These are phyloP conservation scores for Hypoxylon sp. DNA, from an alignment of 2,329 filamentous ascomycete species.

Conservation along the genomic window DNA sequence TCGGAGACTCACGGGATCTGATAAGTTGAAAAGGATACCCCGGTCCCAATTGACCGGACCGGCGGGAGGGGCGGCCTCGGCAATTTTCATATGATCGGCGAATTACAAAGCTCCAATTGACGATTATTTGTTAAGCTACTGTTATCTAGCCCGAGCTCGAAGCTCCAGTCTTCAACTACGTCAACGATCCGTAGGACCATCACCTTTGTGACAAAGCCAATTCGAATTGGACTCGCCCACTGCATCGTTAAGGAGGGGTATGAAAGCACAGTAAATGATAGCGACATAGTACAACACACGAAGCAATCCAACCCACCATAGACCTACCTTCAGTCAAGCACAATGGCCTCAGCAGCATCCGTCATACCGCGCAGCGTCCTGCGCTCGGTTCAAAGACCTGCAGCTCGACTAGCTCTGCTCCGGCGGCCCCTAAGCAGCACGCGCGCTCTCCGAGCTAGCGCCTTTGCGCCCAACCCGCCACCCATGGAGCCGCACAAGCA, in stretches of 20 bases:
- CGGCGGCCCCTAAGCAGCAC: conserved; percentile 42
- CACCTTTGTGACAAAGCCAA: conserved; percentile 14
- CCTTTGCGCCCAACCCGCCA: conserved; percentile 45
- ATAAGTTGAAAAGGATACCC: conserved; percentile 13
- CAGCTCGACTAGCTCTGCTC: conserved; percentile 15
- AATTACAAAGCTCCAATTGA: conserved; percentile 45
- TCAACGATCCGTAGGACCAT: conserved; percentile 27
- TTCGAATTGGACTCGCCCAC: conserved; percentile 7
- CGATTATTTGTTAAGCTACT: conserved; percentile 17
- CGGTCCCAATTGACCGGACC: conserved; percentile 8
- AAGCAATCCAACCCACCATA: neutral
- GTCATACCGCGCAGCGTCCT: conserved; percentile 40
- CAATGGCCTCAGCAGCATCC: conserved; percentile 47
- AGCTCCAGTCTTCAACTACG: conserved; percentile 29
- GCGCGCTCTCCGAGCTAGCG: conserved; percentile 41
- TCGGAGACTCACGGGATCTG: conserved; percentile 25
- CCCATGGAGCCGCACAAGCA: conserved; percentile 52
- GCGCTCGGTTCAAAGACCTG: conserved; percentile 43
- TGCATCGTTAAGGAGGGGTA: neutral
- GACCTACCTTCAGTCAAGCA: neutral
- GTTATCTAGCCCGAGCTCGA: conserved; percentile 18
- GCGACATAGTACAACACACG: neutral
- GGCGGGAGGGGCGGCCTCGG: conserved; percentile 40
- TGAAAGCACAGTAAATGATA: conserved; percentile 8
- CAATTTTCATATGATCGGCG: conserved; percentile 40